Conservation (phyloP, 1,284 basidiomycete genomes). For the Hymenochaete sp. region DNA sequence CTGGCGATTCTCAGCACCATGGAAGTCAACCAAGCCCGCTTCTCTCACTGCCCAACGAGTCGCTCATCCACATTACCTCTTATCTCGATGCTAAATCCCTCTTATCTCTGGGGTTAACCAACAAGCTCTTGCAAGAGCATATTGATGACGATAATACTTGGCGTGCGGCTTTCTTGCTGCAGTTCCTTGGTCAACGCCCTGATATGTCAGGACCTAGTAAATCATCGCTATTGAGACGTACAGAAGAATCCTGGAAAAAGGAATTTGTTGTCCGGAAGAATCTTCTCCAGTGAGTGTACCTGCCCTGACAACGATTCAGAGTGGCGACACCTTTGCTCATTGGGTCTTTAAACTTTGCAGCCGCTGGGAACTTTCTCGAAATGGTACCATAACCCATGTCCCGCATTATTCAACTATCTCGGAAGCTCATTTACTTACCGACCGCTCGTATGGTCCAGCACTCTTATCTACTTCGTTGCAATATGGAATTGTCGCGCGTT, state of each 20-base stretch:
- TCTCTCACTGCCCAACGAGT: slow-evolving; percentile 58
- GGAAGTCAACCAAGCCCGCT: slow-evolving; percentile 28
- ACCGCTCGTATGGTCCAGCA: slow-evolving; percentile 29
- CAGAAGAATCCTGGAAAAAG: slow-evolving; percentile 54
- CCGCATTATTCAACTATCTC: slow-evolving; percentile 51
- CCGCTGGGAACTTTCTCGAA: slow-evolving; percentile 64
- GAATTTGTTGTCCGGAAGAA: slow-evolving; percentile 54
- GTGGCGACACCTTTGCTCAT: neutral
- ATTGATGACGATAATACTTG: slow-evolving; percentile 76
- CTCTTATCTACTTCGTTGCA: slow-evolving; percentile 60
- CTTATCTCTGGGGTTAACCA: slow-evolving; percentile 47
- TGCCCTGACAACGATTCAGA: slow-evolving; percentile 1
- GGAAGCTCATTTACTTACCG: slow-evolving; percentile 49
- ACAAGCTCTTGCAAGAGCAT: slow-evolving; percentile 50
- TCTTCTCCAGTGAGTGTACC: slow-evolving; percentile 40
- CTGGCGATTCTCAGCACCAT: slow-evolving; percentile 6
- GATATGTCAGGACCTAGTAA: slow-evolving; percentile 21
- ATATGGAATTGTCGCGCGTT: slow-evolving; percentile 70
- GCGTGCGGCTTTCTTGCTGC: slow-evolving; percentile 69
- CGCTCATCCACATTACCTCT: slow-evolving; percentile 72
- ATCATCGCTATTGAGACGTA: slow-evolving; percentile 47
- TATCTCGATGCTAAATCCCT: slow-evolving; percentile 64
- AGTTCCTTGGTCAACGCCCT: slow-evolving; percentile 53
- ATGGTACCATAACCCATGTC: slow-evolving; percentile 48
- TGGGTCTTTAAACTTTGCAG: slow-evolving; percentile 30